These are phyloP conservation scores for Dendrobium chrysotoxum DNA, from an alignment of 106 monocot genomes.

Conservation along the genomic window DNA sequence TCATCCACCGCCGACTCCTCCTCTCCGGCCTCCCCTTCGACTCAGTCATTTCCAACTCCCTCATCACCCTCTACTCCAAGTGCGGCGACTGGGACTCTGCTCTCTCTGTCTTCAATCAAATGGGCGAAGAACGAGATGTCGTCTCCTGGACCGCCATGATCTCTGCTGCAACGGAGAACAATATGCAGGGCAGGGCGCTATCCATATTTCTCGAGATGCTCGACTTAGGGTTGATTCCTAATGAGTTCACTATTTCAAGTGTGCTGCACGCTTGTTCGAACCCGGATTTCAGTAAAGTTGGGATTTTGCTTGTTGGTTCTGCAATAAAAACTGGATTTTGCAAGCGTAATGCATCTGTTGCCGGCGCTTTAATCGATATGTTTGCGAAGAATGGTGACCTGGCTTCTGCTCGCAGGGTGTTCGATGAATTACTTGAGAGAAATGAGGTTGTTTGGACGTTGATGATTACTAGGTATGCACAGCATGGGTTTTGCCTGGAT, in stretches of 20 bases:
- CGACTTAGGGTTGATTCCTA: constrained; percentile 38
- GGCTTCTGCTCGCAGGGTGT: constrained; percentile 47
- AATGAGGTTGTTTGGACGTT: constrained; percentile 67
- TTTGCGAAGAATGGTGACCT: constrained; percentile 49
- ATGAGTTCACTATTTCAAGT: constrained; percentile 57
- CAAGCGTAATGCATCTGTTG: constrained; percentile 33
- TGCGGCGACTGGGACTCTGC: constrained; percentile 58
- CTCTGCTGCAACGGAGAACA: constrained; percentile 24
- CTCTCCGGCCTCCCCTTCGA: constrained; percentile 38
- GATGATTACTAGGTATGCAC: constrained; percentile 62
- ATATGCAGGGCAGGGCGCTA: constrained; percentile 24
- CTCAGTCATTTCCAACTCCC: constrained; percentile 53
- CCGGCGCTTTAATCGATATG: constrained; percentile 65
- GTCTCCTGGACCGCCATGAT: constrained; percentile 76
- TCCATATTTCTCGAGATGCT: constrained; percentile 51
- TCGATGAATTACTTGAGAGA: constrained; percentile 49
- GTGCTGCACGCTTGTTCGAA: constrained; percentile 51
- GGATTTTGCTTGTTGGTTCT: constrained; percentile 35
- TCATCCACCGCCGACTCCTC: constrained; percentile 48
- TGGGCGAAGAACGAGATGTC: constrained; percentile 42
- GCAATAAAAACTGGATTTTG: constrained; percentile 53
- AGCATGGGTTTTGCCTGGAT: constrained; percentile 31
- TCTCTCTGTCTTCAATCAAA: constrained; percentile 35
- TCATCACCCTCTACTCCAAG: constrained; percentile 79
- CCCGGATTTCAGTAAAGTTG: constrained; percentile 10